Conservation (phyloP, 352 stramenopile species). For the Globisporangium camurandrum region DNA sequence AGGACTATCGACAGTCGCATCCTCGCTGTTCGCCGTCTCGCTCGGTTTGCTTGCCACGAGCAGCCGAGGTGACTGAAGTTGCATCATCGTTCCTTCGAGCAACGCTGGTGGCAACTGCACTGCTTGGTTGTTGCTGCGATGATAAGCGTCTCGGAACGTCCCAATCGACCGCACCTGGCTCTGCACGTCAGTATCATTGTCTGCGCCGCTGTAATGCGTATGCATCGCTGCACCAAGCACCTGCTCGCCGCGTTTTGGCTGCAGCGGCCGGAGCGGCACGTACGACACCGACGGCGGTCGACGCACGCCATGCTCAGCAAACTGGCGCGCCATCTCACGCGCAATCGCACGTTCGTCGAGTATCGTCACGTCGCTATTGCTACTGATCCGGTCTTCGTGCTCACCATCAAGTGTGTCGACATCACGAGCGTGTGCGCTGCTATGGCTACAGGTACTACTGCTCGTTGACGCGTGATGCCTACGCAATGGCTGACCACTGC, state of each 20-base stretch:
- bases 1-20: no score
- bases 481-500: conserved; percentile 4
- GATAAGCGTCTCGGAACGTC: conserved; percentile 11
- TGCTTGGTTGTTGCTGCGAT: conserved; percentile 9
- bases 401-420: conserved; percentile 8
- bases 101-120: background rate
- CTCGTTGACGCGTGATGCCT: conserved; percentile 1
- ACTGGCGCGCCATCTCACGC: conserved; percentile 20
- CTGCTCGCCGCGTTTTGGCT: conserved; percentile 21
- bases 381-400: conserved; percentile 20
- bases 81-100: conserved; percentile 1
- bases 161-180: conserved; percentile 17
- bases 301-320: conserved; percentile 13
- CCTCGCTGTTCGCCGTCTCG: background rate
- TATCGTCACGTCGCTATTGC: conserved; percentile 9
- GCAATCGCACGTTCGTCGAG: conserved; percentile 16
- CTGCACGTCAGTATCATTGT: background rate
- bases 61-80: background rate
- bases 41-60: background rate
- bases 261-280: conserved; percentile 17
- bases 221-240: conserved; percentile 11
- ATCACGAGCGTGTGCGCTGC: no score
- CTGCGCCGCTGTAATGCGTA: no score
- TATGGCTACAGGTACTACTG: background rate
- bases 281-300: conserved; percentile 9